These are phyloP conservation scores for Berkeleyomyces rouxiae DNA, from an alignment of 2,329 filamentous ascomycete genomes.

Conservation along the genomic window DNA sequence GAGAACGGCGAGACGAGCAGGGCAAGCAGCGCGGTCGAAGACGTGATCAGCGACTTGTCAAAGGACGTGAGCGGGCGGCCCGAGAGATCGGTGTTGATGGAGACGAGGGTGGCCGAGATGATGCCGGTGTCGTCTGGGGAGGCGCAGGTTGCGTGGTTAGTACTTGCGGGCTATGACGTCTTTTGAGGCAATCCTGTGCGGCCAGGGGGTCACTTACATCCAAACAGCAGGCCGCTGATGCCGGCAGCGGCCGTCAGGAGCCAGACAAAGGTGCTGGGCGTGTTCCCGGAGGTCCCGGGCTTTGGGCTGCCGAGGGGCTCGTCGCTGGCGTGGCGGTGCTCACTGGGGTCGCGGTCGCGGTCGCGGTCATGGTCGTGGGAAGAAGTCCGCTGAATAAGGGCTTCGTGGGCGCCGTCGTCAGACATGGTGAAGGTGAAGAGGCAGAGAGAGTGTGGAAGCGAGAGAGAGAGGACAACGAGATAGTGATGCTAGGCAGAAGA, in stretches of 20 bases:
- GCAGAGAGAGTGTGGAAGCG: background rate
- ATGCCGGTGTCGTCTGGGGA: slow-evolving; percentile 47
- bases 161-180: background rate
- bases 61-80: slow-evolving; percentile 38
- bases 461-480: background rate
- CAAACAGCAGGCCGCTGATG: slow-evolving; percentile 51
- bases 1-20: slow-evolving; percentile 46
- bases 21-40: slow-evolving; percentile 50
- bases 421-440: background rate
- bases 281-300: slow-evolving; percentile 22
- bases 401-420: slow-evolving; percentile 7
- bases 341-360: slow-evolving; percentile 19
- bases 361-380: slow-evolving; percentile 16
- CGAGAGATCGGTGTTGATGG: slow-evolving; percentile 43
- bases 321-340: slow-evolving; percentile 15
- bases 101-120: slow-evolving; percentile 51
- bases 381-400: background rate
- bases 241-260: slow-evolving; percentile 47
- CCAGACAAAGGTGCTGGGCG: slow-evolving; percentile 33
- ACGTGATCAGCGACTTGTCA: slow-evolving; percentile 55
- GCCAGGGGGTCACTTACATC: slow-evolving; percentile 32
- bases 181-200: background rate
- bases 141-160: background rate
- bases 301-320: slow-evolving; percentile 14
- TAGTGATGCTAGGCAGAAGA: background rate